Conservation (phyloP, 306 rosid species). For the apple (Malus domestica) region ASM211411v1 NC_041799.1:3608001-3608500, state of each 20-base stretch:
- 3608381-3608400: slow-evolving; percentile 60
- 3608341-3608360: slow-evolving; percentile 53
- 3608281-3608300: slow-evolving; percentile 19
- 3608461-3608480: slow-evolving; percentile 67
- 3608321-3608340: slow-evolving; percentile 7
- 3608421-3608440: slow-evolving; percentile 38
- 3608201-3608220: slow-evolving; percentile 70
- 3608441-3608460: slow-evolving; percentile 61
- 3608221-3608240: slow-evolving; percentile 92
- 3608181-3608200: slow-evolving; percentile 93
- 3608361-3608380: slow-evolving; percentile 97
- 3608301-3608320: slow-evolving; percentile 13
- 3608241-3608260: slow-evolving; percentile 78
- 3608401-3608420: slow-evolving; percentile 54
- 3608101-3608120: not conserved
- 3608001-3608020: slow-evolving; percentile 90
- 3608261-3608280: slow-evolving; percentile 58
- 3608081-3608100: slow-evolving; percentile 6
- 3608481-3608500: slow-evolving; percentile 53
- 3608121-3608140: not conserved
- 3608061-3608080: slow-evolving; percentile 14
- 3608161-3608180: slow-evolving; percentile 72
- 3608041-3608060: slow-evolving; percentile 21
- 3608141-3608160: not conserved
- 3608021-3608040: slow-evolving; percentile 63